Evolutionary conservation across 2,329 filamentous ascomycete species (phyloP).

Genomic region (Diaporthe nobilis): DNA sequence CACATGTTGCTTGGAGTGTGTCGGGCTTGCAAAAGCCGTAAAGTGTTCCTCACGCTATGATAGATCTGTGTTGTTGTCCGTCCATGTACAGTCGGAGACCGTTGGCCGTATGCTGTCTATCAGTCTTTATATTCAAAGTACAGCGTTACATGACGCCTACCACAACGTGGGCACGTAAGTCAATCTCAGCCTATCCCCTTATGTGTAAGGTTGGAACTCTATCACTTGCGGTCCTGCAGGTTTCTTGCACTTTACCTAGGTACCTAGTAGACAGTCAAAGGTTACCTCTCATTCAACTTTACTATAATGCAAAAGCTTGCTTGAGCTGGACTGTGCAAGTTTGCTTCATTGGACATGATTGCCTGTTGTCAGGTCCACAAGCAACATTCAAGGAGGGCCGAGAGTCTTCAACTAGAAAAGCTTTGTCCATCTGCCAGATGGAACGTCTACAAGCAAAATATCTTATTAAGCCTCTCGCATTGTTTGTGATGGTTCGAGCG

Average conservation of each 20-base stretch:
- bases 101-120: not conserved
- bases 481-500: too few relatives aligned
- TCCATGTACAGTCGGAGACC: not conserved
- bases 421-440: not conserved
- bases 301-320: too few relatives aligned
- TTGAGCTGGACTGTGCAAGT: not conserved
- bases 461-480: not conserved
- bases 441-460: too few relatives aligned
- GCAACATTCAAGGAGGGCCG: not conserved
- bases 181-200: not conserved
- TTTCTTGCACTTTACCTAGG: not conserved
- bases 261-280: not conserved
- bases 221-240: not conserved
- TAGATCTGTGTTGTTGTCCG: not conserved
- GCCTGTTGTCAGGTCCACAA: not conserved
- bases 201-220: not conserved
- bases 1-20: not conserved
- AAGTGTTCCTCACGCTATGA: not conserved
- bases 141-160: not conserved
- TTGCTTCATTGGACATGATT: too few relatives aligned
- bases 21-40: not conserved
- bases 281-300: not conserved
- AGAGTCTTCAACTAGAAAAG: too few relatives aligned
- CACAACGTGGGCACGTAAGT: not conserved
- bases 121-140: not conserved